Conservation (phyloP, 306 rosid species). For the Styphnolobium japonicum region DNA sequence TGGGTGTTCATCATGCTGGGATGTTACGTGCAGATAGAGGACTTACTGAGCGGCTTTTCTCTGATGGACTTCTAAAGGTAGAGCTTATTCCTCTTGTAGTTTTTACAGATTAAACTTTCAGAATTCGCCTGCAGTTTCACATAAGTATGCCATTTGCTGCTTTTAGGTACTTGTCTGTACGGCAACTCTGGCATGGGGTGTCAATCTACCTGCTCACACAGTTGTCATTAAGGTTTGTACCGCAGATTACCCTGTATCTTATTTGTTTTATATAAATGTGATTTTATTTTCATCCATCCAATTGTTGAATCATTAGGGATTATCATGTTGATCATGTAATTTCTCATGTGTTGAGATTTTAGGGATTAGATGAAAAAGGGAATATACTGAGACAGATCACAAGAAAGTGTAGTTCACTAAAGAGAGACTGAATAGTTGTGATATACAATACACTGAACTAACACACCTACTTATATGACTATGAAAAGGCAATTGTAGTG, state of each 20-base stretch:
- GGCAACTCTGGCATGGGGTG: constrained; percentile 99
- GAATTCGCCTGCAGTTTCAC: neutral
- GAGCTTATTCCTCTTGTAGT: constrained; percentile 15
- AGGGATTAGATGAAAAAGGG: neutral
- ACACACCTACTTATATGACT: too few species aligned
- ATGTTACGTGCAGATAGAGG: constrained; percentile 96
- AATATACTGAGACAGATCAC: neutral
- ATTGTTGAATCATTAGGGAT: neutral
- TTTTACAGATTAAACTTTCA: constrained; percentile 5
- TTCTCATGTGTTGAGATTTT: neutral
- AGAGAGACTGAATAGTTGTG: too few species aligned
- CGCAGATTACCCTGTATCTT: neutral
- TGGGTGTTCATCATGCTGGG: constrained; percentile 98
- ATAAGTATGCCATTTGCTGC: constrained; percentile 21
- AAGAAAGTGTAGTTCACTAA: neutral
- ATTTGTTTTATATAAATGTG: constrained; percentile 1
- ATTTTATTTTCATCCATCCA: neutral
- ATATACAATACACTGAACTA: too few species aligned
- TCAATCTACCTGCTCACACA: constrained; percentile 97
- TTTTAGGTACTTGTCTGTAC: constrained; percentile 95
- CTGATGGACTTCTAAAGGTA: constrained; percentile 92
- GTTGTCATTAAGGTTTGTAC: constrained; percentile 90
- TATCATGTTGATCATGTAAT: neutral
- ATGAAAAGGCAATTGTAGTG: too few species aligned
- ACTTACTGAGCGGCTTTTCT: constrained; percentile 89